These are phyloP conservation scores for Umbellularia californica DNA, from an alignment of 164 flowering plant species.

Conservation along the genomic window DNA sequence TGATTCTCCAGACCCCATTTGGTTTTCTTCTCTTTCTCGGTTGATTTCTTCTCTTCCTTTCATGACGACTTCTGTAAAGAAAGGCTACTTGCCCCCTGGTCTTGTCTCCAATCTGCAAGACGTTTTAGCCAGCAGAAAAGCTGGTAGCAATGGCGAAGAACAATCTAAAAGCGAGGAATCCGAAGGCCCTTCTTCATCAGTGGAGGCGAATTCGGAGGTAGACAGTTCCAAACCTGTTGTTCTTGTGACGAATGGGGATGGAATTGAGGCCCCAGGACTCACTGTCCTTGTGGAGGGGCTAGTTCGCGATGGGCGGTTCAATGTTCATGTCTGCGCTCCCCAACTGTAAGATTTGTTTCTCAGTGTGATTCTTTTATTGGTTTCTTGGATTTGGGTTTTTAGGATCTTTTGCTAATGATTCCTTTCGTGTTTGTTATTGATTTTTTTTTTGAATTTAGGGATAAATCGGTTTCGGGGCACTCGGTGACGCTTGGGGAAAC, in stretches of 20 bases:
- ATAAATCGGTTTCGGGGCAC: constrained; percentile 75
- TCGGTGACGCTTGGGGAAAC: constrained; percentile 69
- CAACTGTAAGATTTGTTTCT: constrained; percentile 53
- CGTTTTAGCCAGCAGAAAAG: constrained; percentile 31
- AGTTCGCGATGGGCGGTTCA: constrained; percentile 51
- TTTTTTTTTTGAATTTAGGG: constrained; percentile 30
- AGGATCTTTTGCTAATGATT: neutral
- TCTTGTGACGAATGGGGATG: constrained; percentile 82
- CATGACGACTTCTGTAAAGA: constrained; percentile 50
- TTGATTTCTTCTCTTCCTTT: neutral
- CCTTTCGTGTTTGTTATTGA: neutral
- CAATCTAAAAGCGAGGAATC: constrained; percentile 19
- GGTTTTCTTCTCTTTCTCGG: neutral
- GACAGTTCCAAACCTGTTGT: constrained; percentile 57
- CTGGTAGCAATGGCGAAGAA: neutral
- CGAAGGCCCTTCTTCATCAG: constrained; percentile 24
- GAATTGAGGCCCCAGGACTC: constrained; percentile 84
- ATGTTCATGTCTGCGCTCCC: constrained; percentile 84
- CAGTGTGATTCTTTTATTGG: neutral
- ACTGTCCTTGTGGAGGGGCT: constrained; percentile 67
- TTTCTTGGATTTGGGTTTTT: neutral
- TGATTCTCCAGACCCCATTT: neutral
- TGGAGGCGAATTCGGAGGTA: constrained; percentile 9
- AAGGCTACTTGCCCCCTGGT: constrained; percentile 62
- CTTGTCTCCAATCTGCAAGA: constrained; percentile 81